Conservation (phyloP, 306 rosid genomes). For the Acmispon strigosus region DNA sequence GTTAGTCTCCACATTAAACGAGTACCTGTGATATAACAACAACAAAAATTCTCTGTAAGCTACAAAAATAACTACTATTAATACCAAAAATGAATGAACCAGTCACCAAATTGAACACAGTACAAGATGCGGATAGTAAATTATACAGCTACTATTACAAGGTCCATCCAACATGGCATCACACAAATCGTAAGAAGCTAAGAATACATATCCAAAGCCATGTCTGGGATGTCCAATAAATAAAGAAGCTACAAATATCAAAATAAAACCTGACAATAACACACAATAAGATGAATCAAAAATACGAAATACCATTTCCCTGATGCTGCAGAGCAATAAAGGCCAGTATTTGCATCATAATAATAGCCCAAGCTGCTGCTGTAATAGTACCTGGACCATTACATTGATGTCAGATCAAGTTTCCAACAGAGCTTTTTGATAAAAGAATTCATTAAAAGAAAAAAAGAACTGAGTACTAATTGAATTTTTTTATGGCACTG, state of each 20-base stretch:
- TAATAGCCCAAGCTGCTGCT: constrained; percentile 53
- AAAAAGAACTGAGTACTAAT: neutral
- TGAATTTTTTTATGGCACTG: neutral
- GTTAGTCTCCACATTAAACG: constrained; percentile 54
- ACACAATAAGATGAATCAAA: constrained; percentile 2
- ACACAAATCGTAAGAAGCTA: neutral
- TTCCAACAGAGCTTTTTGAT: neutral
- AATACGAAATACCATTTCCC: constrained; percentile 52
- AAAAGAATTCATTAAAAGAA: neutral
- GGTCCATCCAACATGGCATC: neutral
- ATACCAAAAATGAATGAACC: constrained; percentile 12
- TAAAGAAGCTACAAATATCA: neutral
- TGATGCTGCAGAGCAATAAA: constrained; percentile 54
- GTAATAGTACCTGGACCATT: constrained; percentile 59
- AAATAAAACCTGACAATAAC: constrained; percentile 1
- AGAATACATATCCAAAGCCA: neutral
- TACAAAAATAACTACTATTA: neutral
- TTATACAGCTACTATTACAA: neutral
- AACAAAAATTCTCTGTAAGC: constrained; percentile 7
- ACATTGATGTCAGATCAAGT: constrained; percentile 8
- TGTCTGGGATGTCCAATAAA: neutral
- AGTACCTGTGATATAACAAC: constrained; percentile 29
- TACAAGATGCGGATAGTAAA: neutral
- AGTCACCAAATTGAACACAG: constrained; percentile 1
- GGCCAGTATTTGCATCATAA: constrained; percentile 45